These are phyloP conservation scores for Pyricularia sp. DNA, from an alignment of 2,329 filamentous ascomycete species.

Conservation along the genomic window DNA sequence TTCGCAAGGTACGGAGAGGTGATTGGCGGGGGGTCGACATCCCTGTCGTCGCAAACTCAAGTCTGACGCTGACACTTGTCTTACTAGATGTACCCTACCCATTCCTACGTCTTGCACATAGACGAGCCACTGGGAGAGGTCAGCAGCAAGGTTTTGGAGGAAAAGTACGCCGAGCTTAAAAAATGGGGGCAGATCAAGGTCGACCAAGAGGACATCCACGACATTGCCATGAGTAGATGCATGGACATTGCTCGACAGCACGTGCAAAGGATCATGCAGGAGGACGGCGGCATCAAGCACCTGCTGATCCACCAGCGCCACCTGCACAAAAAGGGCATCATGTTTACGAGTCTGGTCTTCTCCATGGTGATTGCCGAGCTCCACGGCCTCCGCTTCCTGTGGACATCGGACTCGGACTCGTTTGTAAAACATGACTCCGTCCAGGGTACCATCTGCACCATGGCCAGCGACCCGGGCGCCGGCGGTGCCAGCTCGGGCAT, in stretches of 20 bases:
- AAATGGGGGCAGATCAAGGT: neutral
- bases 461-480: neutral
- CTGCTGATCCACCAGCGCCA: neutral
- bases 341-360: neutral
- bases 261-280: neutral
- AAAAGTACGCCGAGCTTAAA: neutral
- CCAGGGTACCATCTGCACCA: neutral
- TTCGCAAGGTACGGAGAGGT: neutral
- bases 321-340: neutral
- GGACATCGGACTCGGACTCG: neutral
- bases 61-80: neutral
- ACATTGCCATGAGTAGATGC: neutral
- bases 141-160: neutral
- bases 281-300: neutral
- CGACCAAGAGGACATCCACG: neutral
- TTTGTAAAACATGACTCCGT: neutral
- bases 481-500: neutral
- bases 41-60: neutral
- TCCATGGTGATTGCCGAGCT: neutral
- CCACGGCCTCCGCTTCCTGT: neutral
- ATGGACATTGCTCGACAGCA: neutral
- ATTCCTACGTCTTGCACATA: neutral
- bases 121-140: neutral
- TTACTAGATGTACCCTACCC: neutral
- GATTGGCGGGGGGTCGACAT: neutral